These are phyloP conservation scores for Waltergamsia citrina DNA, from an alignment of 2,329 filamentous ascomycete species.

Conservation along the genomic window DNA sequence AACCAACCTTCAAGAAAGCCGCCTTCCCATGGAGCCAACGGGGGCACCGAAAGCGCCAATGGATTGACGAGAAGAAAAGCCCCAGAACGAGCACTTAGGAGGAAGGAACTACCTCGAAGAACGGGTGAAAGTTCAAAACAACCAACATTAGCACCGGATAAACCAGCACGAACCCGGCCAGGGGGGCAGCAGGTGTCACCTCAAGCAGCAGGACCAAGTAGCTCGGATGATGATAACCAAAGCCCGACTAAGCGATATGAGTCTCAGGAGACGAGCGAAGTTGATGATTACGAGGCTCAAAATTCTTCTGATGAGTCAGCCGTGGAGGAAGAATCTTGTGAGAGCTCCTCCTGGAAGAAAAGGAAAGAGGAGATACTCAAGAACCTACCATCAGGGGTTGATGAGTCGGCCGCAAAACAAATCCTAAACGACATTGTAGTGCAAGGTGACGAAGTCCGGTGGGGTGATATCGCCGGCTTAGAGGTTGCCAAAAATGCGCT, in stretches of 20 bases:
- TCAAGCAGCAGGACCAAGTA: neutral
- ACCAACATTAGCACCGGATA: neutral
- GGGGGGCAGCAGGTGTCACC: neutral
- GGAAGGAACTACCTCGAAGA: neutral
- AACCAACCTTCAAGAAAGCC: neutral
- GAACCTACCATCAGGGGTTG: constrained; percentile 71
- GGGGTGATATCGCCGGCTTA: constrained; percentile 86
- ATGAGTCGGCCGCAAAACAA: constrained; percentile 74
- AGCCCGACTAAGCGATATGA: too few relatives aligned
- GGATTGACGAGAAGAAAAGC: neutral
- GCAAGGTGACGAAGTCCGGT: constrained; percentile 87
- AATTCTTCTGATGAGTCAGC: constrained; percentile 29
- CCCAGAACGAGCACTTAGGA: constrained; percentile 2
- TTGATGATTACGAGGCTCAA: constrained; percentile 15
- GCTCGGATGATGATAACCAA: constrained; percentile 14
- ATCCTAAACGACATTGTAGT: constrained; percentile 96
- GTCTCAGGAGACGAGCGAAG: too few relatives aligned
- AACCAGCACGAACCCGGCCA: neutral
- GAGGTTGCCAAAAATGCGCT: constrained; percentile 85
- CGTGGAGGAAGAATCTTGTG: constrained; percentile 26
- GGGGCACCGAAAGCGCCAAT: neutral
- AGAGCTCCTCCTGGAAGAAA: constrained; percentile 47
- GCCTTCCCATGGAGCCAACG: neutral
- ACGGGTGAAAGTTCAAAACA: neutral
- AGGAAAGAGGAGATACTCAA: constrained; percentile 60